Percentiles rank a stretch among this genome's conserved stretches.
phyloP scores from a whole-genome alignment of 305 asterid species.

The Stenogyne calaminthoides region DNA sequence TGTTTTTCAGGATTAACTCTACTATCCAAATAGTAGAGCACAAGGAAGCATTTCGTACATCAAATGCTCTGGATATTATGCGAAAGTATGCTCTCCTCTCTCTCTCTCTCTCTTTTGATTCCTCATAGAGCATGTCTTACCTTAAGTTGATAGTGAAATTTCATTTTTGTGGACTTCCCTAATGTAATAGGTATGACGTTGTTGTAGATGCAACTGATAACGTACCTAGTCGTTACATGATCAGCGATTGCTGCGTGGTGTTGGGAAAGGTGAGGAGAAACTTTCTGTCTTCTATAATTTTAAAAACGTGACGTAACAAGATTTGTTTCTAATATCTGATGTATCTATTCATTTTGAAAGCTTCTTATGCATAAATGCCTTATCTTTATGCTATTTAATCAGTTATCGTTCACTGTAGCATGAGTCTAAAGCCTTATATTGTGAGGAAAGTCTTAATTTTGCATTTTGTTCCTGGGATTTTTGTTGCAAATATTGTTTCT shows the following conservation, averaged over 20 bases:
- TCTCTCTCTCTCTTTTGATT: not conserved
- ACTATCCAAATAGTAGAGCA: constrained; percentile 74
- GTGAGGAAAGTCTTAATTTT: constrained; percentile 17
- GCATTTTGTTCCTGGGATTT: not conserved
- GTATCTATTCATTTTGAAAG: not conserved
- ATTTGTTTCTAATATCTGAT: not conserved
- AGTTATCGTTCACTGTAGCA: not conserved
- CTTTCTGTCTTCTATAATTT: constrained; percentile 6
- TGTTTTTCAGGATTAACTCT: constrained; percentile 73
- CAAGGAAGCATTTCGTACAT: constrained; percentile 81
- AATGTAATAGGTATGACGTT: constrained; percentile 69
- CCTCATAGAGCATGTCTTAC: constrained; percentile 8
- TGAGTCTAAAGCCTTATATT: not conserved
- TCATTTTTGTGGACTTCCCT: constrained; percentile 29
- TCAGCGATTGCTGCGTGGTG: constrained; percentile 88
- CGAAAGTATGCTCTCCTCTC: constrained; percentile 55
- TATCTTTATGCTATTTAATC: not conserved
- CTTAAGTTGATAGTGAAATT: constrained; percentile 9
- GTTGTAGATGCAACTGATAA: constrained; percentile 97
- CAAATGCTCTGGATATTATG: constrained; percentile 81
- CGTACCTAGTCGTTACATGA: constrained; percentile 95
- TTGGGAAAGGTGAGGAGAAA: constrained; percentile 73
- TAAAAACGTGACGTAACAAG: not conserved
- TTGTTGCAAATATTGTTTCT: too few relatives aligned
- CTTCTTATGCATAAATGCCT: constrained; percentile 5